Base-by-base conservation (phyloP, 108 stramenopile genomes). In the Skeletonema grethae region DNA sequence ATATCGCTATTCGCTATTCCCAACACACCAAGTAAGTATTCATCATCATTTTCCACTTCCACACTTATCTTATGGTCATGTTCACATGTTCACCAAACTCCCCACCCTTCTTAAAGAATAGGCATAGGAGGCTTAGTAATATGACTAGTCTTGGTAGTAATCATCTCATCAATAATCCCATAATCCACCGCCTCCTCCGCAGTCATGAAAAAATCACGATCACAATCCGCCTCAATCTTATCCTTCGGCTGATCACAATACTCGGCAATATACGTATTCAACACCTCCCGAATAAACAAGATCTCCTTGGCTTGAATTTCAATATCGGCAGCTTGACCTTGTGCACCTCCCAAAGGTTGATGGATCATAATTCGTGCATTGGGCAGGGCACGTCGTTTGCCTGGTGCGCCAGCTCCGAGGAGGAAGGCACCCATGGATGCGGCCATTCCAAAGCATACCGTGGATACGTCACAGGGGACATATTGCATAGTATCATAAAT, bases 351-450 rank as follows among this genome's bases (percentile, higher is more conserved):
- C 57, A 98, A 70, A 53, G 98, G 98, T 79, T 98, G 98, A 85
- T 98, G 98, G 80, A 98, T 98, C 98, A 98, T 98, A 77, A 98
- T 97, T n/a, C 97, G 86, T 8, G 96, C 77, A 75, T 98, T 98
- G 72, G 97, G 97, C 32, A 98, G 64, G 1, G 95, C 80, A 32
- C 87, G 75, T 30, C 97, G 74, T 82, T 97, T 97, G 7, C 97
- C 97, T 39, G 86, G 84, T 9, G 90, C 86, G 1, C 97, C 97
- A 16, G 97, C 97, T 0, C 95, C 97, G 36, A 98, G 73, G 22
- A 98, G 75, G 73, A 98, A 98, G 25, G 97, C 97, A 28, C 97
- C 97, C 97, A 98, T 98, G 62, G 83, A 85, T 16, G 97, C 97
- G 0, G 97, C 97, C 95, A 96, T 97, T 13, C 97, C 97, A 65